A percentile compares a stretch with the other conserved stretches of the same genome.
Conservation (phyloP, 306 rosid species). For the Prunus mira region DNA sequence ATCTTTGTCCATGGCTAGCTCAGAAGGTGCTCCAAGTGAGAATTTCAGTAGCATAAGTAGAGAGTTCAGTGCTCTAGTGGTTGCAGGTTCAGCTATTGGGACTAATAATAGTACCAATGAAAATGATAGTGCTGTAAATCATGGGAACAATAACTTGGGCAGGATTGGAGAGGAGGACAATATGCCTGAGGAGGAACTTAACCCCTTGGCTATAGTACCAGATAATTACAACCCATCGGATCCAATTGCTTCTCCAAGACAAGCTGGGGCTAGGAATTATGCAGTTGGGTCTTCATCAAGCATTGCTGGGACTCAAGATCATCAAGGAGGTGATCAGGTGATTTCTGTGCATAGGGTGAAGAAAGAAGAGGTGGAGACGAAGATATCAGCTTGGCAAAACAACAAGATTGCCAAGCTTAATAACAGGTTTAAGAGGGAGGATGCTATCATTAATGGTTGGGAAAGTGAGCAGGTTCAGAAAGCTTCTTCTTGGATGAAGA, state of each 20-base stretch:
- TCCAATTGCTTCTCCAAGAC: conserved; percentile 33
- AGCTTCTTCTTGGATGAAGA: conserved; percentile 83
- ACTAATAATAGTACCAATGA: conserved; percentile 9
- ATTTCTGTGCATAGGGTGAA: conserved; percentile 73
- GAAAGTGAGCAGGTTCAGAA: conserved; percentile 82
- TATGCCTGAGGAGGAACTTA: conserved; percentile 30
- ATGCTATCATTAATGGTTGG: conserved; percentile 77
- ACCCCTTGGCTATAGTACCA: conserved; percentile 80
- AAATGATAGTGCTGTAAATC: not conserved
- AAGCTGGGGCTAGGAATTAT: not conserved
- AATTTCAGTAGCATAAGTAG: conserved; percentile 82
- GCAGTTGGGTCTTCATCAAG: conserved; percentile 12
- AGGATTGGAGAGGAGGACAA: conserved; percentile 80
- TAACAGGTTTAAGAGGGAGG: conserved; percentile 89
- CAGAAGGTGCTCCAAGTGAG: conserved; percentile 53
- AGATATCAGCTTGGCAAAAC: conserved; percentile 94
- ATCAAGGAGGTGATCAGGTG: conserved; percentile 31
- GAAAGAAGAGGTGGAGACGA: conserved; percentile 94
- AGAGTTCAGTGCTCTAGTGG: conserved; percentile 86
- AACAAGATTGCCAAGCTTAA: conserved; percentile 82
- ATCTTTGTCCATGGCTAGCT: conserved; percentile 51
- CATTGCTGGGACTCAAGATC: not conserved
- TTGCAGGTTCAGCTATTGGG: conserved; percentile 71
- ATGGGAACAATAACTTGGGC: conserved; percentile 31
- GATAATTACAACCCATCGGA: conserved; percentile 49